A percentile compares a stretch with the other conserved stretches of the same genome.
Conservation (phyloP, 108 stramenopile species). For the Cyclotella sp. region DNA sequence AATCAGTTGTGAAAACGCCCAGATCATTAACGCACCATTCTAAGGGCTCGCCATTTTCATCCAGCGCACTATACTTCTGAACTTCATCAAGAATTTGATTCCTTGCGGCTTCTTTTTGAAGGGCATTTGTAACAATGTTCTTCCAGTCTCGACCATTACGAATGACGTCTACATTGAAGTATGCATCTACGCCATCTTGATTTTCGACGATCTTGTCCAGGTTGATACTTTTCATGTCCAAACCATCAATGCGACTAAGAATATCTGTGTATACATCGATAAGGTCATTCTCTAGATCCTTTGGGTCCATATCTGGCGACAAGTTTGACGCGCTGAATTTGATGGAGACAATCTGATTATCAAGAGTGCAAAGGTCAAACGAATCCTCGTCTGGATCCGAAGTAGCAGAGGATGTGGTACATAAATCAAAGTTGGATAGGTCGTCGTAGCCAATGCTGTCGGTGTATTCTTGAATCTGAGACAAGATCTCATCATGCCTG, state of each 20-base stretch:
- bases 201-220: neutral
- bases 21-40: neutral
- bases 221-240: neutral
- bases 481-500: neutral
- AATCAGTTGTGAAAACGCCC: neutral
- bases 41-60: neutral
- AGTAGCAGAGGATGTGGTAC: neutral
- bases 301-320: neutral
- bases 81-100: neutral
- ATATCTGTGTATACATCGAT: neutral
- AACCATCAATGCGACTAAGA: neutral
- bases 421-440: conserved; percentile 1
- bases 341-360: neutral
- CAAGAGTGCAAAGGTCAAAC: conserved; percentile 10
- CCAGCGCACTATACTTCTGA: neutral
- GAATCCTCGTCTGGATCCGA: neutral
- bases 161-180: conserved; percentile 7
- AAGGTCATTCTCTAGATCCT: neutral
- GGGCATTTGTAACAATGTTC: neutral
- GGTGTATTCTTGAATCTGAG: conserved; percentile 6
- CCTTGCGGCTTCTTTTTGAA: neutral
- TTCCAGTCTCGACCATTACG: neutral
- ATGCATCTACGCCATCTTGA: neutral
- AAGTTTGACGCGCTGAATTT: conserved; percentile 9
- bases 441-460: neutral